These are phyloP conservation scores for Prunus dulcis DNA, from an alignment of 306 rosid species.

Conservation along the genomic window DNA sequence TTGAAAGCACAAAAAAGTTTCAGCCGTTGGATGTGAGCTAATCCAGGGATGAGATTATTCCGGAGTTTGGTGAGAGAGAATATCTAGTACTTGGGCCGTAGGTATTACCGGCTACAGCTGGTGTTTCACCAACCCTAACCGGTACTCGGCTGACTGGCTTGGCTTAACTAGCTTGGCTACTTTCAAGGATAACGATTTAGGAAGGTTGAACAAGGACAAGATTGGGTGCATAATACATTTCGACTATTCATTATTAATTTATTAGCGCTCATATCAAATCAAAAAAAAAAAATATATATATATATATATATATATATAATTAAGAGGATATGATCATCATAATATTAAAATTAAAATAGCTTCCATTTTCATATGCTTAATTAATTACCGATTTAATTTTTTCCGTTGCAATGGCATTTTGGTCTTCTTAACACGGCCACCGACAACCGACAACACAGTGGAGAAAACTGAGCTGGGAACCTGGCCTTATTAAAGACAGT, in stretches of 20 bases:
- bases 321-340: too few relatives aligned
- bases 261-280: not conserved
- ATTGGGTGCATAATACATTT: not conserved
- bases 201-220: not conserved
- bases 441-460: conserved; percentile 15
- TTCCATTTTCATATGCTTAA: not conserved
- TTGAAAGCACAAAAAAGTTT: not conserved
- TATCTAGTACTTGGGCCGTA: not conserved
- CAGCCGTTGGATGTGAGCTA: conserved; percentile 32
- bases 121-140: conserved; percentile 48
- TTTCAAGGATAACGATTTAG: not conserved
- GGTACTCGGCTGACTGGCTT: conserved; percentile 23
- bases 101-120: conserved; percentile 33
- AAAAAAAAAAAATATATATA: too few relatives aligned
- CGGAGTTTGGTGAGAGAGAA: conserved; percentile 46
- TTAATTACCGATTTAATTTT: too few relatives aligned
- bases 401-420: not conserved
- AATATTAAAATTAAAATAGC: not conserved
- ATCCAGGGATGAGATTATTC: conserved; percentile 22
- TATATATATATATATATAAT: too few relatives aligned
- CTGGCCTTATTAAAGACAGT: not conserved
- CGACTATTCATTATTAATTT: not conserved
- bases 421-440: not conserved
- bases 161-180: conserved; percentile 19
- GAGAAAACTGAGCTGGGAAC: not conserved